These are phyloP conservation scores for Clathrospora elynae DNA, from an alignment of 2,329 filamentous ascomycete species.

Conservation along the genomic window DNA sequence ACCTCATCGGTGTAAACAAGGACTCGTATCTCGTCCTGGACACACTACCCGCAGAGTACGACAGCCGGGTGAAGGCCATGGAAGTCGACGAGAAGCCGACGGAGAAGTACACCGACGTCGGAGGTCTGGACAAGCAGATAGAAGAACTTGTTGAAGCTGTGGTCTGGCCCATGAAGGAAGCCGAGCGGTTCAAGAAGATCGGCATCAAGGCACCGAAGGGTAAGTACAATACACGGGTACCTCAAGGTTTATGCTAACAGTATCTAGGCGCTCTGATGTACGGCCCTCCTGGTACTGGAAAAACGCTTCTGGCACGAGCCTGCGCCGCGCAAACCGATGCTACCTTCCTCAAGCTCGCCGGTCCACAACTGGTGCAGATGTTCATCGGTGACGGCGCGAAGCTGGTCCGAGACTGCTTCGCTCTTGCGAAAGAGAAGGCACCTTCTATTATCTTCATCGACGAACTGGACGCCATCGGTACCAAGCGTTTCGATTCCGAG, in stretches of 20 bases:
- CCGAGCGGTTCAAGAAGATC: conserved; percentile 98
- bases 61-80: conserved; percentile 99
- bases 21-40: conserved; percentile 98
- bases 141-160: conserved; percentile 98
- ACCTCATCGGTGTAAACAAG: conserved; percentile 98
- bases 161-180: conserved; percentile 99
- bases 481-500: conserved; percentile 97
- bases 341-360: conserved; percentile 97
- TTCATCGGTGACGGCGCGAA: conserved; percentile 99
- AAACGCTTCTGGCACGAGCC: conserved; percentile 89
- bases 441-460: conserved; percentile 99
- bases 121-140: conserved; percentile 97
- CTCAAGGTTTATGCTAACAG: conserved; percentile 11
- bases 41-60: conserved; percentile 95
- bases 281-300: conserved; percentile 86
- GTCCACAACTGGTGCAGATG: conserved; percentile 98
- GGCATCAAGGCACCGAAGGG: conserved; percentile 99
- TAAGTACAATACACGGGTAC: conserved; percentile 52
- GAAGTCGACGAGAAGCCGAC: conserved; percentile 99
- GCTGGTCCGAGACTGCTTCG: conserved; percentile 95
- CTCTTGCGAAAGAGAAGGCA: conserved; percentile 96
- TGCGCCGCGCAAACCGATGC: conserved; percentile 98
- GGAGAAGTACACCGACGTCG: conserved; percentile 98
- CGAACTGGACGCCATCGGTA: conserved; percentile 96
- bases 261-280: conserved; percentile 87